These are phyloP conservation scores for Starmerella apicola DNA, from an alignment of 805 yeast species.

Conservation along the genomic window DNA sequence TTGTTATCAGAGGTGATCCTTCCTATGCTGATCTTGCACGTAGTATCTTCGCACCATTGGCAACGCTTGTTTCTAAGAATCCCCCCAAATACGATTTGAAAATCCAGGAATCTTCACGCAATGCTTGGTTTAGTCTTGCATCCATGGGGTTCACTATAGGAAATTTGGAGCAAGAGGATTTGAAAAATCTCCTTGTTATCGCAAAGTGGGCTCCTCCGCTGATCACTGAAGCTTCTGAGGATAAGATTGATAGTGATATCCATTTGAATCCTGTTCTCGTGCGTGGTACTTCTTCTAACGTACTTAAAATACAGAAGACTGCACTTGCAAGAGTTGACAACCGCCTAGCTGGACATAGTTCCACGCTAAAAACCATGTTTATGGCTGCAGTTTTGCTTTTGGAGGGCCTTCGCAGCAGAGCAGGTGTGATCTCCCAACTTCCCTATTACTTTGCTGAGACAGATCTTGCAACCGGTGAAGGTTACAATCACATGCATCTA, in stretches of 20 bases:
- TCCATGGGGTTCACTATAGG: conserved; percentile 73
- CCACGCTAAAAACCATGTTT: conserved; percentile 54
- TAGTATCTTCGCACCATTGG: conserved; percentile 54
- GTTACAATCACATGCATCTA: conserved; percentile 54
- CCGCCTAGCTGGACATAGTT: neutral
- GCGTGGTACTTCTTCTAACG: conserved; percentile 51
- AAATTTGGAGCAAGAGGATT: conserved; percentile 36
- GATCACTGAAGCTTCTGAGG: conserved; percentile 68
- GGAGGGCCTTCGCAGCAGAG: conserved; percentile 63
- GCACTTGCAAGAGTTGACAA: conserved; percentile 3
- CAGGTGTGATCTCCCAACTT: conserved; percentile 71
- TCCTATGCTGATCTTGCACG: conserved; percentile 33
- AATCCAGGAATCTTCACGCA: conserved; percentile 33
- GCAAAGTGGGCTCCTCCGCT: conserved; percentile 83
- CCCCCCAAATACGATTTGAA: conserved; percentile 33
- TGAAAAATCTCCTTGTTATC: conserved; percentile 44
- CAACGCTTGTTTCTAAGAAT: conserved; percentile 43
- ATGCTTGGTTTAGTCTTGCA: conserved; percentile 88
- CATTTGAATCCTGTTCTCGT: conserved; percentile 84
- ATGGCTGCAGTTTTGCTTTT: conserved; percentile 68
- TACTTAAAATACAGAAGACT: conserved; percentile 26
- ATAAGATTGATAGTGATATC: conserved; percentile 79
- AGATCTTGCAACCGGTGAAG: conserved; percentile 51
- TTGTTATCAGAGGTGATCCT: conserved; percentile 69
- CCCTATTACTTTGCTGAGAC: conserved; percentile 79